Conservation (phyloP, 129 eudicot genomes). For the Chrysanthemum seticuspe region DNA sequence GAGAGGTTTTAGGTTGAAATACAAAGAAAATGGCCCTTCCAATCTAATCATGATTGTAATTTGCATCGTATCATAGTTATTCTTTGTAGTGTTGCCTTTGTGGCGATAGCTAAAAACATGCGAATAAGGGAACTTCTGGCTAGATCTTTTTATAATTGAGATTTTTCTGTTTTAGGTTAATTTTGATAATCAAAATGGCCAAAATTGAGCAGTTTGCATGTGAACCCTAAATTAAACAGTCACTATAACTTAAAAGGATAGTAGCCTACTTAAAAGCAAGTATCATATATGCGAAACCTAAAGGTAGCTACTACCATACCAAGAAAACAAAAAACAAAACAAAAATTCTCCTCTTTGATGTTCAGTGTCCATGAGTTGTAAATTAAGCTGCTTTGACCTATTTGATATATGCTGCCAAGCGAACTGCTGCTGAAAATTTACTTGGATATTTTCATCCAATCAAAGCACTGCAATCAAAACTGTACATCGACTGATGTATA, state of each 20-base stretch:
- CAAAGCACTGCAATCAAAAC: slow-evolving; percentile 28
- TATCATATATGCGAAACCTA: slow-evolving; percentile 19
- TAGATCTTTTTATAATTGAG: not conserved
- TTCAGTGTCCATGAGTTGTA: slow-evolving; percentile 22
- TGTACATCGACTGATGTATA: slow-evolving; percentile 32
- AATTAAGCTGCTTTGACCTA: slow-evolving; percentile 16
- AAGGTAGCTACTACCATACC: slow-evolving; percentile 16
- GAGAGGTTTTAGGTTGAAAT: no score
- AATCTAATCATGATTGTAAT: no score
- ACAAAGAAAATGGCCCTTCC: no score
- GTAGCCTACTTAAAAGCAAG: not conserved
- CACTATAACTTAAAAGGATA: slow-evolving; percentile 14
- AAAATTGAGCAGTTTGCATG: slow-evolving; percentile 8
- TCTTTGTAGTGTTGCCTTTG: no score
- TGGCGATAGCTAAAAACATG: no score
- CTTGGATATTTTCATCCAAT: slow-evolving; percentile 26
- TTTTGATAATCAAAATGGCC: not conserved
- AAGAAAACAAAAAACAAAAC: not conserved
- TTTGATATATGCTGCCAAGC: slow-evolving; percentile 9
- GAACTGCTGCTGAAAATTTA: slow-evolving; percentile 17
- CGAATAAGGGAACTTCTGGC: not conserved
- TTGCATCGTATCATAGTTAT: no score
- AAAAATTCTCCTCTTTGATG: not conserved
- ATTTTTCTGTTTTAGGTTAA: not conserved
- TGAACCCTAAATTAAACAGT: not conserved